These are phyloP conservation scores for Pulchroboletus neoregius DNA, from an alignment of 1,284 basidiomycete genomes.

Conservation along the genomic window DNA sequence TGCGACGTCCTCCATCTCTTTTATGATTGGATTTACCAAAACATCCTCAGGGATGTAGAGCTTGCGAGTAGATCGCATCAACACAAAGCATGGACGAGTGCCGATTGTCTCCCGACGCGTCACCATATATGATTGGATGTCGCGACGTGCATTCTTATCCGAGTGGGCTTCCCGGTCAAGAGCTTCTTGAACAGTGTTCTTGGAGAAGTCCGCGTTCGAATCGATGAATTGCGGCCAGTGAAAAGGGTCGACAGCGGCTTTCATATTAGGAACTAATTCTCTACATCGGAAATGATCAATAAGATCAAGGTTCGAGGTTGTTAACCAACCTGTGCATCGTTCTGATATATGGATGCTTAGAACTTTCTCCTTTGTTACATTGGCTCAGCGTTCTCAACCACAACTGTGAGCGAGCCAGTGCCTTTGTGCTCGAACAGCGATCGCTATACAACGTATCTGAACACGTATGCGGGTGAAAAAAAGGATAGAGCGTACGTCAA, in stretches of 20 bases:
- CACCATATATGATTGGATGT: conserved; percentile 29
- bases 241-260: conserved; percentile 22
- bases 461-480: background rate
- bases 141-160: conserved; percentile 10
- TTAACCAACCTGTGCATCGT: conserved; percentile 25
- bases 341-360: conserved; percentile 20
- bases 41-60: conserved; percentile 28
- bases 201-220: conserved; percentile 21
- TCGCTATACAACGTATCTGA: conserved; percentile 17
- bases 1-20: conserved; percentile 29
- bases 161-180: conserved; percentile 25
- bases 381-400: conserved; percentile 26
- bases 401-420: conserved; percentile 15
- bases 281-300: conserved; percentile 11
- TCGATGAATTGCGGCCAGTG: conserved; percentile 31
- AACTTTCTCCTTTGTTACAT: conserved; percentile 14
- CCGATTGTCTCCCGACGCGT: conserved; percentile 30
- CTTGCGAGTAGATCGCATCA: conserved; percentile 30
- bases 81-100: conserved; percentile 27
- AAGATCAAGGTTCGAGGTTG: background rate
- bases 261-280: conserved; percentile 27
- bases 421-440: conserved; percentile 21
- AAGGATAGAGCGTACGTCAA: conserved; percentile 23
- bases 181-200: conserved; percentile 25
- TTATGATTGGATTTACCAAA: conserved; percentile 20